Percentiles rank a stretch among this genome's conserved stretches.
Conservation (phyloP, 2,329 filamentous ascomycete genomes). For the Fusarium torulosum region DNA sequence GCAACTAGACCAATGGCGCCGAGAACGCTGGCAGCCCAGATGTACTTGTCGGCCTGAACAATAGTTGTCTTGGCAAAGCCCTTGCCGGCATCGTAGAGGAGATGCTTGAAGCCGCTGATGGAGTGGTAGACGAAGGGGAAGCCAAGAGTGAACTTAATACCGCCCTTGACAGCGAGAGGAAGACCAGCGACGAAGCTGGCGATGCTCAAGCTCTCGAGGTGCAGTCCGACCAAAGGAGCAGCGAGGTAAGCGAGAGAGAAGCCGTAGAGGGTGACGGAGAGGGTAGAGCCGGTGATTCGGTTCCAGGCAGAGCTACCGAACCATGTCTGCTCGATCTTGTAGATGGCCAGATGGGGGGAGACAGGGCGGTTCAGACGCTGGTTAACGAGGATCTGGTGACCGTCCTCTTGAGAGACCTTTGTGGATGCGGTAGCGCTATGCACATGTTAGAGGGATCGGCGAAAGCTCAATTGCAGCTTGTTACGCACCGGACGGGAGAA, state of each 20-base stretch:
- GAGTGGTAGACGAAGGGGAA: conserved; percentile 72
- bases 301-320: conserved; percentile 78
- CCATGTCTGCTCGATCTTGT: conserved; percentile 89
- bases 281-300: conserved; percentile 82
- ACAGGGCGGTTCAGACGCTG: conserved; percentile 87
- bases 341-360: conserved; percentile 87
- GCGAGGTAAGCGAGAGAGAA: conserved; percentile 86
- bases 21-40: conserved; percentile 63
- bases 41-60: conserved; percentile 59
- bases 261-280: conserved; percentile 81
- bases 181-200: conserved; percentile 71
- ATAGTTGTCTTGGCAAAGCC: conserved; percentile 65
- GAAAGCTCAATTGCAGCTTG: neutral
- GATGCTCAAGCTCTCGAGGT: conserved; percentile 70
- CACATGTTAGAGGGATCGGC: conserved; percentile 6
- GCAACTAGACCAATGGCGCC: conserved; percentile 61
- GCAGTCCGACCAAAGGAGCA: conserved; percentile 77
- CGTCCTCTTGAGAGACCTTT: conserved; percentile 67
- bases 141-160: conserved; percentile 65
- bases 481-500: conserved; percentile 60
- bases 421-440: conserved; percentile 60
- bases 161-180: conserved; percentile 70
- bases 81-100: conserved; percentile 64
- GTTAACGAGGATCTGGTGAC: conserved; percentile 75
- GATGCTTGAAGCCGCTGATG: conserved; percentile 67